Base-by-base conservation (phyloP, 208 protist genomes). In the Trypanosoma melophagium region DNA sequence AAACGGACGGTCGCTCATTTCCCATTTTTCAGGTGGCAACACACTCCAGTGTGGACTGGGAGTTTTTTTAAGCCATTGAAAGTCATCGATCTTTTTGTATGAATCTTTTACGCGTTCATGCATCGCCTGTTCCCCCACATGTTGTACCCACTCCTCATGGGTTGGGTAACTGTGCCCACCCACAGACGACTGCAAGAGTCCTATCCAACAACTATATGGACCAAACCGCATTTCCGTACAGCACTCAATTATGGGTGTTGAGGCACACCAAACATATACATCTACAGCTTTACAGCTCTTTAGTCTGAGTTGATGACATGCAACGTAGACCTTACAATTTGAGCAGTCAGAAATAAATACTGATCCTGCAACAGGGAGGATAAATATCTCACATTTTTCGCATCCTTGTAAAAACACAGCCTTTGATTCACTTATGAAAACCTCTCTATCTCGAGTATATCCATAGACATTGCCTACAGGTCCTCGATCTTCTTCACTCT, bases 31-130 rank as follows among this genome's bases (percentile, higher is more conserved):
- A 19, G 22, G 66, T n/a, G 55, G 56, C 24, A 96, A 44, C 1
- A 89, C 76, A 25, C 81, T 73, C 88, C 90, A 96, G 61, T 96
- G 81, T 24, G 90, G 90, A 56, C 87, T 94, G 22, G 65, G 64
- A 21, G 74, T 83, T 74, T 92, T 92, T 47, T 76, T 83, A 40
- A 96, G 74, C 88, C 90, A 94, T 67, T 93, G 88, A 67, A 96
- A 96, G 69, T 96, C 90, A 59, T 94, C 82, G 24, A 96, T 83
- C 22, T 55, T 77, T n/a, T 49, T 70, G 66, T 90, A 93, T 47
- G 60, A 50, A 21, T 60, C 49, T 60, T 71, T 69, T 21, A 75
- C 77, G 7, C 61, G 55, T 51, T 55, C 74, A 16, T 61, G 54
- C 68, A 81, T 67, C 2, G 60, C 52, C 40, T 89, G 80, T 50